Percentiles rank a stretch among this genome's conserved stretches.
Conservation (phyloP, 305 asterid genomes). For the Nicotiana rustica region DNA sequence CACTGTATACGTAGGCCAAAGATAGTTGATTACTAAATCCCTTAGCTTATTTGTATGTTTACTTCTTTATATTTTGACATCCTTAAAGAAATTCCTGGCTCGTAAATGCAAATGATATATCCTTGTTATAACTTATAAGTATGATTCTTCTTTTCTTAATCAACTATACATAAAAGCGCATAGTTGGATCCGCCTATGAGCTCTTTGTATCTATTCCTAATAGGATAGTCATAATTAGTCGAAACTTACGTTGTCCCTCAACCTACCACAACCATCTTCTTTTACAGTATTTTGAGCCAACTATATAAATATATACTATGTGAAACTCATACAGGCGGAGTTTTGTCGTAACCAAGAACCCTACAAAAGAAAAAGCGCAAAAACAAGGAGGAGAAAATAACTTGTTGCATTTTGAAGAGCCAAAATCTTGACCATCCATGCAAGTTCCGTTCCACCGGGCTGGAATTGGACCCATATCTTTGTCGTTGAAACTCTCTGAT, state of each 20-base stretch:
- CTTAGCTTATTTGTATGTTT: no score
- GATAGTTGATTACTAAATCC: no score
- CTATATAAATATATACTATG: no score
- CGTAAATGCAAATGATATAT: no score
- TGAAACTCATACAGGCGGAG: not conserved
- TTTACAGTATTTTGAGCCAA: no score
- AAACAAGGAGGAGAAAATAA: constrained; percentile 28
- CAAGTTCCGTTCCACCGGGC: constrained; percentile 70
- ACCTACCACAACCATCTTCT: not conserved
- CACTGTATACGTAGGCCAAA: no score
- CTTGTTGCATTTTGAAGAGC: constrained; percentile 61
- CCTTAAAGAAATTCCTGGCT: no score
- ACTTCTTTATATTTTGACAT: no score
- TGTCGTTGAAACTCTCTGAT: constrained; percentile 59
- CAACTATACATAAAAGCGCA: not conserved
- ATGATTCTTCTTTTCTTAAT: not conserved
- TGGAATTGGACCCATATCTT: constrained; percentile 58
- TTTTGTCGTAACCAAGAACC: not conserved
- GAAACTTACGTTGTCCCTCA: not conserved
- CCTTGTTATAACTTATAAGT: not conserved
- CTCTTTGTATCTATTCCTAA: not conserved
- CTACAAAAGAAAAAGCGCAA: not conserved
- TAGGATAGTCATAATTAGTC: no score
- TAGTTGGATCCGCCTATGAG: not conserved
- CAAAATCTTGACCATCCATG: constrained; percentile 57